These are phyloP conservation scores for Saccharomyces hybrid DNA, from an alignment of 1,139 yeast species.

Conservation along the genomic window DNA sequence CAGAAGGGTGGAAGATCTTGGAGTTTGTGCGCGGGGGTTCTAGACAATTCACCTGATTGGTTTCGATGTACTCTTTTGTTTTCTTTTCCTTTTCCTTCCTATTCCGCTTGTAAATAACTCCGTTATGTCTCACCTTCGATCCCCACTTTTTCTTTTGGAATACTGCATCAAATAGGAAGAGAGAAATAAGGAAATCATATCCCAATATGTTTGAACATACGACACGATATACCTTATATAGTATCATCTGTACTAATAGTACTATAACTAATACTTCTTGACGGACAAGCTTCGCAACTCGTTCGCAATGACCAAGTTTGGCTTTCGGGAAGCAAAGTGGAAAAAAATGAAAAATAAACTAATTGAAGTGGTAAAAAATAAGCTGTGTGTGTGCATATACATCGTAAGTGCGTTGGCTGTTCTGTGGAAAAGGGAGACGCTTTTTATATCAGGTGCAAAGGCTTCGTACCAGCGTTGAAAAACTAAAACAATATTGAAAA, in stretches of 20 bases:
- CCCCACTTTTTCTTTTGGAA: not conserved
- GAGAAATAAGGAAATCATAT: not conserved
- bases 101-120: not conserved
- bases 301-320: not conserved
- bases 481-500: not conserved
- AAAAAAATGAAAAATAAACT: not conserved
- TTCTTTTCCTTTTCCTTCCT: not conserved
- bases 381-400: not conserved
- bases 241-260: not conserved
- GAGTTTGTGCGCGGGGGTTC: slow-evolving; percentile 95
- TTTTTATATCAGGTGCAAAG: not conserved
- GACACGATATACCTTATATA: not conserved
- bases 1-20: slow-evolving; percentile 95
- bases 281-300: not conserved
- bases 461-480: not conserved
- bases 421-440: not conserved
- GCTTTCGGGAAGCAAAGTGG: not conserved
- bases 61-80: not conserved
- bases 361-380: not conserved
- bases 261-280: not conserved
- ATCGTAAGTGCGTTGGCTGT: not conserved
- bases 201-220: not conserved
- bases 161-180: not conserved
- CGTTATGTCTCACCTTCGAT: slow-evolving; percentile 1
- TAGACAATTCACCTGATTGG: slow-evolving; percentile 65